Conservation (phyloP, 2,329 filamentous ascomycete genomes). For the Microthyrium microscopicum region DNA sequence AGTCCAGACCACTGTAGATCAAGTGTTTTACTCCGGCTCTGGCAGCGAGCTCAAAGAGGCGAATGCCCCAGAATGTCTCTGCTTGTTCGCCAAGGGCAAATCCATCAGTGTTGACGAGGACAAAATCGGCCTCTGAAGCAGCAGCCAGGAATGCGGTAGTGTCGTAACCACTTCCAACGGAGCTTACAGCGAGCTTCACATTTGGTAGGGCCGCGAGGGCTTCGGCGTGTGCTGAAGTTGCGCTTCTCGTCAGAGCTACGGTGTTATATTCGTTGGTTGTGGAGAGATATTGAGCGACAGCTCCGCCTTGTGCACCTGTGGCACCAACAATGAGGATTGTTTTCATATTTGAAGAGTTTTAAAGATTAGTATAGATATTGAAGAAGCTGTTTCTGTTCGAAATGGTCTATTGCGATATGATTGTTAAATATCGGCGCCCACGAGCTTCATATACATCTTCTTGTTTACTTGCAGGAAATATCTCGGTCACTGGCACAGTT, state of each 20-base stretch:
- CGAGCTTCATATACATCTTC: no score
- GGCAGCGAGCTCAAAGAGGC: background rate
- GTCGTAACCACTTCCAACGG: background rate
- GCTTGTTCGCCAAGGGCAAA: constrained; percentile 3
- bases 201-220: background rate
- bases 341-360: no score
- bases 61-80: constrained; percentile 3
- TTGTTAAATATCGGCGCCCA: no score
- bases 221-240: background rate
- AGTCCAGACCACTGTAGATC: constrained; percentile 3
- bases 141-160: background rate
- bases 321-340: constrained; percentile 4
- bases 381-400: no score
- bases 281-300: background rate
- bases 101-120: constrained; percentile 2
- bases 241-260: background rate
- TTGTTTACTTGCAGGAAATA: no score
- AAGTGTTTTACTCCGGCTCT: background rate
- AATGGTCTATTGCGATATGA: no score
- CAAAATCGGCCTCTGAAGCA: background rate
- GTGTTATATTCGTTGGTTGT: background rate
- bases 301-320: constrained; percentile 3
- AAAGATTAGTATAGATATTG: no score
- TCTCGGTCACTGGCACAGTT: no score
- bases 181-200: background rate